Evolutionary conservation across 139 green algal genomes (phyloP), one percentile per base, ranked within the genome.

Genomic region (Deuterostichococcus epilithicus): DNA sequence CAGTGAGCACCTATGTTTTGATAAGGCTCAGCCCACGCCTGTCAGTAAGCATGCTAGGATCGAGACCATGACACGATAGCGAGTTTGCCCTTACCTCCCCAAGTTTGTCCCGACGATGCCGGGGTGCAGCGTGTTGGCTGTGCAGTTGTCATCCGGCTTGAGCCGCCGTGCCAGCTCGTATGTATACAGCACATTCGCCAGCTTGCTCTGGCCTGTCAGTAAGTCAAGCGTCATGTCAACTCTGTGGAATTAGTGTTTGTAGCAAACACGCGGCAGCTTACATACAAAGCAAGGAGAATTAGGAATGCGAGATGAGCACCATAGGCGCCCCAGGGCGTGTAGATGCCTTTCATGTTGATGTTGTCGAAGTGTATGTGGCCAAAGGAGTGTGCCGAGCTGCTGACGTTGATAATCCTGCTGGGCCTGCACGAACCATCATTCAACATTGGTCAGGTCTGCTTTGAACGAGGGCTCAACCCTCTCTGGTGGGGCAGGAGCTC

Each of bases 181-280:
- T 0, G 93, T 88, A 81, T 96, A 97, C 67, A 97, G 76, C 22
- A 97, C 79, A 77, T 98, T 97, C 18, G 92, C 92, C 15, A 97
- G 85, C 85, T 98, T 97, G 37, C 88, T 91, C 81, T 95, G 89
- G 23, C 80, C 85, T 73, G 93, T 93, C 45, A 18, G 45, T 13
- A 60, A 26, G 45, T 18, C 13, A 60, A 60, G 18, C 15, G 15
- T 26, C 45, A 60, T 60, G 45, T 60, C 45, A 60, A 60, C 45
- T n/a, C n/a, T n/a, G n/a, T n/a, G n/a, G n/a, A n/a, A n/a, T n/a
- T n/a, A n/a, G n/a, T n/a, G n/a, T n/a, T n/a, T n/a, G n/a, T n/a
- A n/a, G n/a, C n/a, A n/a, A n/a, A n/a, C n/a, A n/a, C n/a, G n/a
- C n/a, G n/a, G n/a, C n/a, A n/a, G n/a, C 22, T 47, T 60, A 13